Percentiles rank a stretch among this genome's conserved stretches.
Conservation (phyloP, 345 rosid species). For the Salix arbutifolia region DNA sequence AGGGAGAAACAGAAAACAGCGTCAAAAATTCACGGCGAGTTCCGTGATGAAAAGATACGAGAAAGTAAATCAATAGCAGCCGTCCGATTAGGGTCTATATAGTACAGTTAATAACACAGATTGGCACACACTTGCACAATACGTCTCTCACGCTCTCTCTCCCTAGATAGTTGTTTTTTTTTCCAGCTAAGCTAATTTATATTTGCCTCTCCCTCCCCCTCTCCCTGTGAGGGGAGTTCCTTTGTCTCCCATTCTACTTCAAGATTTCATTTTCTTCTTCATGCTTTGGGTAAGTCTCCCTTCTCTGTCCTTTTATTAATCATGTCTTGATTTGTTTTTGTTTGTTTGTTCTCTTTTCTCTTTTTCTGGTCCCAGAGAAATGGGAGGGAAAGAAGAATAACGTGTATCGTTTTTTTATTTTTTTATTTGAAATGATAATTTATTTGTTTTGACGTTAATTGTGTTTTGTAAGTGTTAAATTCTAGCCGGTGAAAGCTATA, state of each 20-base stretch:
- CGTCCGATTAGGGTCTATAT: background rate
- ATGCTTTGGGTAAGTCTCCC: background rate
- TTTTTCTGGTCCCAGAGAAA: slow-evolving; percentile 5
- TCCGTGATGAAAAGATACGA: background rate
- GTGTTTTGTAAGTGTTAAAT: background rate
- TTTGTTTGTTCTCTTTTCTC: background rate
- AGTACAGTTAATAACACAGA: background rate
- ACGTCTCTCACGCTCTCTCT: background rate
- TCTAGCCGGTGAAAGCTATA: background rate
- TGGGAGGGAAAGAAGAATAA: background rate
- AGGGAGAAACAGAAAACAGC: background rate
- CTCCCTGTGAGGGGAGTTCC: background rate
- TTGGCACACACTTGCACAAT: background rate
- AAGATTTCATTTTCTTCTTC: background rate
- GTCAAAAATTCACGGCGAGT: background rate
- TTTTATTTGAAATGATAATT: background rate
- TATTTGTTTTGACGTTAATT: background rate
- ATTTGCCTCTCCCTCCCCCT: background rate
- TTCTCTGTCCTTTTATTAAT: background rate
- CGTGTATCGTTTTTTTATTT: background rate
- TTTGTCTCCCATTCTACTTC: background rate
- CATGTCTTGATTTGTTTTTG: background rate
- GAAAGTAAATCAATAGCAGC: background rate
- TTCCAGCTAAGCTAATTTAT: background rate
- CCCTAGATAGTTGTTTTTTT: background rate